Conservation (phyloP, 2,329 filamentous ascomycete genomes). For the Aspergillus fijiensis region DNA sequence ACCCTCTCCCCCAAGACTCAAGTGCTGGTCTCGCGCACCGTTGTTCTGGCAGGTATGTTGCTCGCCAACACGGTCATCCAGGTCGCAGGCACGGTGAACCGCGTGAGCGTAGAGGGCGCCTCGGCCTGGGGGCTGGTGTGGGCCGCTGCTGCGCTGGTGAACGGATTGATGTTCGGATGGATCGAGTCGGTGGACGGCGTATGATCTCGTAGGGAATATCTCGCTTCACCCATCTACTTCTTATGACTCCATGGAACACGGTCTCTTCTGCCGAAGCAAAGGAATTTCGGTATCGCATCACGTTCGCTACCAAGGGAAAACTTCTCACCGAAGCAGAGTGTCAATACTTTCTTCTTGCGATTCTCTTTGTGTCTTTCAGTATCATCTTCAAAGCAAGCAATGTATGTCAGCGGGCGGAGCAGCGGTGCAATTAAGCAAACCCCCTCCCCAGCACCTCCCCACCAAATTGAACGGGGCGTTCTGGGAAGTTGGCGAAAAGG, state of each 20-base stretch:
- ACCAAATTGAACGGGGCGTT: too few relatives aligned
- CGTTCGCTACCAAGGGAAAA: too few relatives aligned
- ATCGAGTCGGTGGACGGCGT: constrained; percentile 41
- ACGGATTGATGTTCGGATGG: constrained; percentile 39
- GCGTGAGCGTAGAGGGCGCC: constrained; percentile 69
- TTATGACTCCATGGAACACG: not conserved
- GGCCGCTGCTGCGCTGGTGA: constrained; percentile 53
- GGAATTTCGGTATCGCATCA: too few relatives aligned
- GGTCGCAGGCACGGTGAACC: constrained; percentile 64
- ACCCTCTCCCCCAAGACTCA: constrained; percentile 61
- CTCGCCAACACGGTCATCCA: constrained; percentile 62
- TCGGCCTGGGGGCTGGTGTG: constrained; percentile 71
- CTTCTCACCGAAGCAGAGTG: too few relatives aligned
- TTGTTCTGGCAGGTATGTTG: constrained; percentile 47
- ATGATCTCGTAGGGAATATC: constrained; percentile 15
- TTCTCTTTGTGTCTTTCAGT: too few relatives aligned
- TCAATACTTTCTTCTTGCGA: too few relatives aligned
- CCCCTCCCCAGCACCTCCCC: too few relatives aligned
- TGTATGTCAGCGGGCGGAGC: too few relatives aligned
- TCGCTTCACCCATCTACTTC: not conserved
- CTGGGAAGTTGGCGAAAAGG: too few relatives aligned
- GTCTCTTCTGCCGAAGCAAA: too few relatives aligned
- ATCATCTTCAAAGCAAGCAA: too few relatives aligned
- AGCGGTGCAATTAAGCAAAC: too few relatives aligned
- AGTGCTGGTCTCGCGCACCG: constrained; percentile 64